Conservation (phyloP, 208 protist species). For the Leptomonas seymouri region DNA sequence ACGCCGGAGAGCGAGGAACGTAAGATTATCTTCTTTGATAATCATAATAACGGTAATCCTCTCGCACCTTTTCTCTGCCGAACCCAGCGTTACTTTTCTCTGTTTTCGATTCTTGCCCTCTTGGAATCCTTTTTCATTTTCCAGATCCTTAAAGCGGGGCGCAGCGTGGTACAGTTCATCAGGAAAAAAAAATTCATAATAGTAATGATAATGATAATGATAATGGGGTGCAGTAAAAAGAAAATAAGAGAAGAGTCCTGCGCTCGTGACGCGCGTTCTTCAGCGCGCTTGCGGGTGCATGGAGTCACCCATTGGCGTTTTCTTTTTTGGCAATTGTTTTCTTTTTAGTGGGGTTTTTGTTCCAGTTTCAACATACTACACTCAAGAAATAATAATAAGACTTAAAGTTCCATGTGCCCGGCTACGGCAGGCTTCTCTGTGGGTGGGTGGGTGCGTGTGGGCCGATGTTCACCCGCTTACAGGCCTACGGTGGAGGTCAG, state of each 20-base stretch:
- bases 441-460: background rate
- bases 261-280: background rate
- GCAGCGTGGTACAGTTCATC: background rate
- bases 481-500: conserved; percentile 37
- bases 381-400: background rate
- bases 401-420: background rate
- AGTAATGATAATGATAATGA: no score
- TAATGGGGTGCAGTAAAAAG: conserved; percentile 1
- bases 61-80: no score
- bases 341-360: conserved; percentile 10
- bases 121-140: background rate
- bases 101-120: conserved; percentile 1
- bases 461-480: conserved; percentile 8
- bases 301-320: no score
- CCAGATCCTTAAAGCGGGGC: background rate
- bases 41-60: no score
- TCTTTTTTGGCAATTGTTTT: conserved; percentile 28
- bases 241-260: conserved; percentile 12
- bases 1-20: no score
- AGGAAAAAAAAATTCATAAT: no score
- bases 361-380: background rate
- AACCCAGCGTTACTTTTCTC: no score
- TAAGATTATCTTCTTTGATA: no score
- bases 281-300: background rate
- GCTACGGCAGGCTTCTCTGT: background rate